Evolutionary conservation across 257 asterid genomes (phyloP).

Genomic region (Petrea volubilis): DNA sequence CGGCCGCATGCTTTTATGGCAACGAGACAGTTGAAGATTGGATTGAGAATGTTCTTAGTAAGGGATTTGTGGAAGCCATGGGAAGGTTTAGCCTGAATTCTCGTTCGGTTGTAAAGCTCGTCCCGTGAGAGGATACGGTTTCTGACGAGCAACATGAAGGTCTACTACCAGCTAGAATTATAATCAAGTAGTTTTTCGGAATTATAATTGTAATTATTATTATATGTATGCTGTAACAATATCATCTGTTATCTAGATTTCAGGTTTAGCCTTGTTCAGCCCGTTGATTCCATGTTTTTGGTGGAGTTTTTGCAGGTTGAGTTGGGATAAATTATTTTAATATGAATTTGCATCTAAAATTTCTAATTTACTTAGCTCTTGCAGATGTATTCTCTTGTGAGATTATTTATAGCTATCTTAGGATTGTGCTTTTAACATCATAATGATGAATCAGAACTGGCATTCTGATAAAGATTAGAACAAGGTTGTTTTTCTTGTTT

Average conservation of each 20-base stretch:
- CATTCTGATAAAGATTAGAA: too few relatives aligned
- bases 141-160: conserved; percentile 30
- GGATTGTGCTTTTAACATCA: conserved; percentile 3
- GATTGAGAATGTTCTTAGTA: conserved; percentile 49
- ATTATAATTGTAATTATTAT: conserved; percentile 30
- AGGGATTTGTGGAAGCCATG: conserved; percentile 58
- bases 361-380: neutral
- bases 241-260: conserved; percentile 22
- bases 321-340: conserved; percentile 13
- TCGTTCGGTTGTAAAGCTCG: conserved; percentile 58
- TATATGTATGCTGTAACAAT: conserved; percentile 21
- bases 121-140: conserved; percentile 29
- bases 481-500: too few relatives aligned
- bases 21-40: conserved; percentile 57
- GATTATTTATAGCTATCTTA: neutral
- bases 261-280: conserved; percentile 29
- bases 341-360: conserved; percentile 11
- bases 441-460: conserved; percentile 5
- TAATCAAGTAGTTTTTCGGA: conserved; percentile 34
- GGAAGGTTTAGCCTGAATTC: conserved; percentile 47
- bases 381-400: conserved; percentile 7
- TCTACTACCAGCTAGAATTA: conserved; percentile 60
- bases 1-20: conserved; percentile 50
- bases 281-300: conserved; percentile 19
- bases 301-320: conserved; percentile 22